These are phyloP conservation scores for Aspergillus puulaauensis DNA, from an alignment of 2,329 filamentous ascomycete species.

Conservation along the genomic window DNA sequence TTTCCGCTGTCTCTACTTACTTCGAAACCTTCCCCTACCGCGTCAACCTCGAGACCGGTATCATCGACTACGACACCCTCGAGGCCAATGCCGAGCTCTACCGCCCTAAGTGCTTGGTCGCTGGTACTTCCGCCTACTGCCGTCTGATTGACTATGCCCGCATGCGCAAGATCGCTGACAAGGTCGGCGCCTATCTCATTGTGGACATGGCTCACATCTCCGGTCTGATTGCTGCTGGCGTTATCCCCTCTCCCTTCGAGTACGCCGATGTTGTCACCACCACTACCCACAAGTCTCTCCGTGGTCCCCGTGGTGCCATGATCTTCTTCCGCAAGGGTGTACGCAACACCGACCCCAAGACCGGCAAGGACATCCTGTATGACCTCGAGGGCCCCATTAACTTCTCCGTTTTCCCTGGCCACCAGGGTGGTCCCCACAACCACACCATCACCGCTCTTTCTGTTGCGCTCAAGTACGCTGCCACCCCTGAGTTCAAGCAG, in stretches of 20 bases:
- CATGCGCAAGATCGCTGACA: conserved; percentile 88
- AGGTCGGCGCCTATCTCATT: conserved; percentile 86
- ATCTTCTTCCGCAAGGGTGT: conserved; percentile 98
- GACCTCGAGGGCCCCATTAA: conserved; percentile 94
- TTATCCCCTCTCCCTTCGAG: conserved; percentile 84
- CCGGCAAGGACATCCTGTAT: conserved; percentile 80
- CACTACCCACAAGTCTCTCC: conserved; percentile 95
- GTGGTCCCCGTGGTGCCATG: conserved; percentile 92
- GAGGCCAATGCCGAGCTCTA: conserved; percentile 86
- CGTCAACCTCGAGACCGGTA: conserved; percentile 81
- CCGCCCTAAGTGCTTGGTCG: conserved; percentile 92
- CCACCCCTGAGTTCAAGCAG: conserved; percentile 81
- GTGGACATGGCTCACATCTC: conserved; percentile 98
- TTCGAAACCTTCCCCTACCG: conserved; percentile 98
- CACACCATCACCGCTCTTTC: conserved; percentile 96
- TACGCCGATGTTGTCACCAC: conserved; percentile 95
- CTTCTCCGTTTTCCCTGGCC: conserved; percentile 92
- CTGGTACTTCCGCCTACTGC: conserved; percentile 93
- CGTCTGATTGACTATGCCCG: conserved; percentile 91
- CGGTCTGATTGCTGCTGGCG: conserved; percentile 86
- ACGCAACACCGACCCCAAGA: conserved; percentile 77
- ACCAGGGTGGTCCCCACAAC: conserved; percentile 97
- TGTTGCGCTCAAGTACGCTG: conserved; percentile 91
- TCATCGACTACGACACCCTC: conserved; percentile 92
- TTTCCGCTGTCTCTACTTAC: conserved; percentile 98